These are phyloP conservation scores for Yarrowia divulgata DNA, from an alignment of 805 yeast genomes.

Conservation along the genomic window DNA sequence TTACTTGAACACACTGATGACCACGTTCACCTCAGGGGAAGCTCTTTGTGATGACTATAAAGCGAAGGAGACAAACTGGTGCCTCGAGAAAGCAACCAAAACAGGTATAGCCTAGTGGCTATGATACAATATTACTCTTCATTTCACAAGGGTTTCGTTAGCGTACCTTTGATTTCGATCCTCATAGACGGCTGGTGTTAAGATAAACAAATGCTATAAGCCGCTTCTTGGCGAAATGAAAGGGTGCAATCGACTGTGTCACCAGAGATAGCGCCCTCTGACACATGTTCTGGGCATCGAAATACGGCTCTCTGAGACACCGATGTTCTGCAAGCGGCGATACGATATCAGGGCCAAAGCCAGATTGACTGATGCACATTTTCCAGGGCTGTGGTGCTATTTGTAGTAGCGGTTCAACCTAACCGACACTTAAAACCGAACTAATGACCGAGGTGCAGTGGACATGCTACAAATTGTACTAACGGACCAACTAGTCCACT, in stretches of 20 bases:
- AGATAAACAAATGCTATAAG: neutral
- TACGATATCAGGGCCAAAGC: neutral
- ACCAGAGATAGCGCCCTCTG: too few species aligned
- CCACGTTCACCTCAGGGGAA: too few species aligned
- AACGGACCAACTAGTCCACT: neutral
- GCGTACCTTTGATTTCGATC: neutral
- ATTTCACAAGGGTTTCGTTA: neutral
- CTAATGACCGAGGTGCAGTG: slow-evolving; percentile 14
- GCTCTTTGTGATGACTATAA: too few species aligned
- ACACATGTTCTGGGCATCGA: too few species aligned
- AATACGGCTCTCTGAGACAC: slow-evolving; percentile 13
- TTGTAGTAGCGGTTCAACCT: neutral
- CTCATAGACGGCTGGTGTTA: slow-evolving; percentile 1
- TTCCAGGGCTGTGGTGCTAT: neutral
- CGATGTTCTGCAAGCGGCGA: neutral
- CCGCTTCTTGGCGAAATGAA: neutral
- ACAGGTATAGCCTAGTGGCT: too few species aligned
- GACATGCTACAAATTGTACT: slow-evolving; percentile 8
- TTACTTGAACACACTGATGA: too few species aligned
- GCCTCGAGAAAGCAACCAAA: too few species aligned
- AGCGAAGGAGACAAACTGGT: too few species aligned
- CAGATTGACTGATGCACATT: neutral
- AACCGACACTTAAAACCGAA: slow-evolving; percentile 7
- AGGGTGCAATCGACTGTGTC: too few species aligned
- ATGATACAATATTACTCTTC: too few species aligned